Evolutionary conservation across 192 early-diverging fungal genomes (phyloP).

Genomic region (Backusella circina): DNA sequence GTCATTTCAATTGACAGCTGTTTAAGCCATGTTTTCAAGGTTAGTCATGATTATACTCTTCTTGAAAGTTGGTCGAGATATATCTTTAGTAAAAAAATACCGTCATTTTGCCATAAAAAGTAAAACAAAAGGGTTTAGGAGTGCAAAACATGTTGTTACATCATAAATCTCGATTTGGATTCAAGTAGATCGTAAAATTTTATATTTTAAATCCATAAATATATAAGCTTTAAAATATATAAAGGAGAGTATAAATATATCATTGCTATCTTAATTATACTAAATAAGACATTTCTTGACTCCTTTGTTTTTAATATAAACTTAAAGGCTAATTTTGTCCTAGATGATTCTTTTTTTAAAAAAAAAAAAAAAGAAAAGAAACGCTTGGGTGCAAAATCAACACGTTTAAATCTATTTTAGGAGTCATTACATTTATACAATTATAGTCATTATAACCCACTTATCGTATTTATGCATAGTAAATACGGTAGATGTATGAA

Average conservation of each 20-base stretch:
- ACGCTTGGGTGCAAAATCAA: background rate
- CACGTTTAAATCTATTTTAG: background rate
- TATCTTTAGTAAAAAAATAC: background rate
- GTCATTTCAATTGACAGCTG: background rate
- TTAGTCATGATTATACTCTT: background rate
- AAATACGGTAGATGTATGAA: no score
- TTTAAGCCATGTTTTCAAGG: background rate
- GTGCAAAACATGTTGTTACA: no score
- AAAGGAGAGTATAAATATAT: background rate
- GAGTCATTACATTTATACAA: background rate
- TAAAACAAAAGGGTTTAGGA: background rate
- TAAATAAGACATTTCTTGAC: background rate
- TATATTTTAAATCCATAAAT: background rate
- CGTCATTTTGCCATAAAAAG: background rate
- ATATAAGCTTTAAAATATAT: background rate
- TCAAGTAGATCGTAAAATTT: background rate
- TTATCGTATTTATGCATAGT: no score
- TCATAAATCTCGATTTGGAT: background rate
- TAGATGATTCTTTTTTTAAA: background rate
- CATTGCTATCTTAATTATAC: background rate
- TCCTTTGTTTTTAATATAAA: background rate
- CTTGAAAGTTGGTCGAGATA: background rate
- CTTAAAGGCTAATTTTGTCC: background rate
- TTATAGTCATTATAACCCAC: background rate
- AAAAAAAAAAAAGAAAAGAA: no score